phyloP scores from a whole-genome alignment of 2,329 filamentous ascomycete species.

The Colletotrichum agaves region DNA sequence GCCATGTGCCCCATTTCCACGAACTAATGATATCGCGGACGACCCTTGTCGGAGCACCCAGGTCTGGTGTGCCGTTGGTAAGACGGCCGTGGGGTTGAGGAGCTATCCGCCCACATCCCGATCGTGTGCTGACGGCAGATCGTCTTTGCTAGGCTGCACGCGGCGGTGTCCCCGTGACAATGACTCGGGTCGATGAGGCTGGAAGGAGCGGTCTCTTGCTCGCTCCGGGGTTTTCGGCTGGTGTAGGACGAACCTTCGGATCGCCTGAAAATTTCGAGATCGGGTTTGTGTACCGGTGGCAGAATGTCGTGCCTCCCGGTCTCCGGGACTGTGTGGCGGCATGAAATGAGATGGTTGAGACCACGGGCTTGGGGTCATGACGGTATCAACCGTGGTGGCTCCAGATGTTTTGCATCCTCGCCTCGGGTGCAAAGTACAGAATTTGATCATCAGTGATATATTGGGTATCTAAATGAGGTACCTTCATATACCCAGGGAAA shows the following conservation, averaged over 20 bases:
- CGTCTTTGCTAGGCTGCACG: neutral
- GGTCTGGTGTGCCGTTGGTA: too few species aligned
- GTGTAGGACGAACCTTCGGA: neutral
- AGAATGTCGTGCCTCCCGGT: neutral
- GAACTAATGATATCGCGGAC: conserved; percentile 4
- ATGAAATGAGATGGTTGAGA: neutral
- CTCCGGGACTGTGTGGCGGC: neutral
- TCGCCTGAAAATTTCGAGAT: neutral
- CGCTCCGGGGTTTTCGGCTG: neutral
- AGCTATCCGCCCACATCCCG: conserved; percentile 24
- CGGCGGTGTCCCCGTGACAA: neutral
- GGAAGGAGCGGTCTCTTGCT: neutral
- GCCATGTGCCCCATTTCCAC: conserved; percentile 19
- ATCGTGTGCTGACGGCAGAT: conserved; percentile 12
- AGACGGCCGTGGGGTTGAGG: neutral
- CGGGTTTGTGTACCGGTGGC: neutral
- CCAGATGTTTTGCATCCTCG: too few species aligned
- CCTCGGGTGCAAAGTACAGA: too few species aligned
- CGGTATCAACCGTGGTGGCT: neutral
- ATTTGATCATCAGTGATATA: too few species aligned
- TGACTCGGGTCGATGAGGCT: neutral
- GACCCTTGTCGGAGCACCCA: neutral
- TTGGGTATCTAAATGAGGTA: too few species aligned
- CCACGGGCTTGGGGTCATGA: too few species aligned
- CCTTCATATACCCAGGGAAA: too few species aligned